These are phyloP conservation scores for Omphalotus guepiniiformis DNA, from an alignment of 768 basidiomycete genomes.

Conservation along the genomic window DNA sequence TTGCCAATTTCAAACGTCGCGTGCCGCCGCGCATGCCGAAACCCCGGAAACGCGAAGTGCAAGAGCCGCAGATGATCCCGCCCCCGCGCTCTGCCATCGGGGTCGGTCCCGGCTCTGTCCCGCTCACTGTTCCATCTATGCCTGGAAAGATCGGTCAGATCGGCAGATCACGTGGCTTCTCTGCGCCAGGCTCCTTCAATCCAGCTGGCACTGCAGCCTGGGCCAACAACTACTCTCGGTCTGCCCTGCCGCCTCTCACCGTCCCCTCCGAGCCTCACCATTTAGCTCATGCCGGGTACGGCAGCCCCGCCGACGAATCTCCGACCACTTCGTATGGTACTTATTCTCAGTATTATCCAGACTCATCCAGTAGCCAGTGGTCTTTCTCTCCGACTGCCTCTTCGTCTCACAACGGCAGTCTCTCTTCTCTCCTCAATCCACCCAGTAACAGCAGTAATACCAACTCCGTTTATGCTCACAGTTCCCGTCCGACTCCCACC, in stretches of 20 bases:
- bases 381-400: slow-evolving; percentile 48
- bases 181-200: slow-evolving; percentile 76
- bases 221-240: slow-evolving; percentile 54
- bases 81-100: slow-evolving; percentile 75
- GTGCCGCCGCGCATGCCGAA: slow-evolving; percentile 92
- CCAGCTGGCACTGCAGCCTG: slow-evolving; percentile 59
- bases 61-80: slow-evolving; percentile 64
- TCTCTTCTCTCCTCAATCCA: slow-evolving; percentile 78
- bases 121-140: slow-evolving; percentile 61
- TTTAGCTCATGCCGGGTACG: slow-evolving; percentile 27
- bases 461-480: slow-evolving; percentile 27
- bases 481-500: slow-evolving; percentile 57
- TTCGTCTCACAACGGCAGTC: slow-evolving; percentile 64
- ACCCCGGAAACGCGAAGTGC: slow-evolving; percentile 73
- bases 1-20: slow-evolving; percentile 92
- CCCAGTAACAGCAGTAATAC: slow-evolving; percentile 41
- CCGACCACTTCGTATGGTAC: slow-evolving; percentile 43
- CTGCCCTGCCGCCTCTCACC: slow-evolving; percentile 74
- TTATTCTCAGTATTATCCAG: slow-evolving; percentile 50
- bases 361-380: slow-evolving; percentile 54
- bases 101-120: slow-evolving; percentile 50
- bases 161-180: slow-evolving; percentile 73
- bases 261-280: slow-evolving; percentile 72
- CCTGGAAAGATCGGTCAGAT: slow-evolving; percentile 38
- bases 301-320: slow-evolving; percentile 60